Conservation (phyloP, 2,329 filamentous ascomycete genomes). For the Epichloe coenophiala region DNA sequence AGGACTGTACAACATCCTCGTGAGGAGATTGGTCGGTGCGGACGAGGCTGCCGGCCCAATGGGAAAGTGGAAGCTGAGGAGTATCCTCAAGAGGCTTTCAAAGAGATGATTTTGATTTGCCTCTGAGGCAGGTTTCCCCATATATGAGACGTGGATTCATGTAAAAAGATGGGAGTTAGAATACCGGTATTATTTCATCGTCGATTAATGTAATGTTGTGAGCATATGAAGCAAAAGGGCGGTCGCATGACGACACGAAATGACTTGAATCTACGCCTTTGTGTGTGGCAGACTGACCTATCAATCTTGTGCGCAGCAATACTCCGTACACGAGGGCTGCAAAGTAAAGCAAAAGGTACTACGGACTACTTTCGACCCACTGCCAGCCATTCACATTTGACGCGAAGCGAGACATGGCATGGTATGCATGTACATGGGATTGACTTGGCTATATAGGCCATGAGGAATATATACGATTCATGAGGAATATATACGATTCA, state of each 20-base stretch:
- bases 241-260: neutral
- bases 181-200: neutral
- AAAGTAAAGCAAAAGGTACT: no score
- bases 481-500: no score
- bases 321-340: no score
- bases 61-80: conserved; percentile 19
- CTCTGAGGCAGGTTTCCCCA: neutral
- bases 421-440: no score
- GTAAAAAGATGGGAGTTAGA: neutral
- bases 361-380: no score
- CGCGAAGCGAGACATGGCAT: no score
- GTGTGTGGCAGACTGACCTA: no score
- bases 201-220: neutral
- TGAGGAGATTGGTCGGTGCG: conserved; percentile 72
- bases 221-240: neutral
- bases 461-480: no score
- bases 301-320: no score
- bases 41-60: conserved; percentile 49
- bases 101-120: neutral
- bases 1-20: conserved; percentile 84
- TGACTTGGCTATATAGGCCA: no score
- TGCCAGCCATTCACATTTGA: no score
- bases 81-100: neutral
- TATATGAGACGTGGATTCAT: neutral
- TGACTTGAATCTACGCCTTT: no score